phyloP scores from a whole-genome alignment of 345 rosid species.

The Corymbia maculata region DNA sequence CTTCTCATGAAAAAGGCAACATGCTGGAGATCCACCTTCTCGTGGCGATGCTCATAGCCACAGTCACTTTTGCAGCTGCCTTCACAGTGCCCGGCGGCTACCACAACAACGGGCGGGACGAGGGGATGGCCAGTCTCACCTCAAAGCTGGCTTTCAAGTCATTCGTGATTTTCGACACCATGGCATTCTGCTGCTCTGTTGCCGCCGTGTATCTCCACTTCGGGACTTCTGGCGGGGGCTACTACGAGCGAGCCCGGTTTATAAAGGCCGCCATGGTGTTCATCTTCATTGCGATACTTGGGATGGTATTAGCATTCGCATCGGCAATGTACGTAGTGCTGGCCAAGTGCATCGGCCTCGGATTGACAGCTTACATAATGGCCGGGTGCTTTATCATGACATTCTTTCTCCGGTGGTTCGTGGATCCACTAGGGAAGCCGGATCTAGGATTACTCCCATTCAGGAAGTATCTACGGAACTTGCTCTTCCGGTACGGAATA shows the following conservation, averaged over 20 bases:
- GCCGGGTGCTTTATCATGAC: neutral
- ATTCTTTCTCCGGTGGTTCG: neutral
- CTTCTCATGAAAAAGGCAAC: neutral
- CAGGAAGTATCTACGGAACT: neutral
- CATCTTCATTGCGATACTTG: neutral
- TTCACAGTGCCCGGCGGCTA: conserved; percentile 4
- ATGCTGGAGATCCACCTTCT: conserved; percentile 1
- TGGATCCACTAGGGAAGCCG: conserved; percentile 1
- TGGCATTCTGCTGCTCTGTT: conserved; percentile 1
- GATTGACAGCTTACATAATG: neutral
- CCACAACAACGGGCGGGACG: neutral
- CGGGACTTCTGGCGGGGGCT: conserved; percentile 3
- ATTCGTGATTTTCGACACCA: neutral
- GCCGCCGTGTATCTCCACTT: neutral
- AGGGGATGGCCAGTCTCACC: neutral
- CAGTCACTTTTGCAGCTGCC: conserved; percentile 9
- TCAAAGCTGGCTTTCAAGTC: neutral
- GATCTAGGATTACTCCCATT: neutral
- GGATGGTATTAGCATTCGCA: conserved; percentile 1
- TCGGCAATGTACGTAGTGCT: conserved; percentile 3
- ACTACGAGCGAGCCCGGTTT: neutral
- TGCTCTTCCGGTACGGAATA: neutral
- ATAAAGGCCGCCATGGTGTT: neutral
- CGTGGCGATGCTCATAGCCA: conserved; percentile 11
- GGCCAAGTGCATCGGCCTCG: neutral